Evolutionary conservation across 805 yeast species (phyloP), one percentile per base, ranked within the genome.

Genomic region (Zygoascus ofunaensis): DNA sequence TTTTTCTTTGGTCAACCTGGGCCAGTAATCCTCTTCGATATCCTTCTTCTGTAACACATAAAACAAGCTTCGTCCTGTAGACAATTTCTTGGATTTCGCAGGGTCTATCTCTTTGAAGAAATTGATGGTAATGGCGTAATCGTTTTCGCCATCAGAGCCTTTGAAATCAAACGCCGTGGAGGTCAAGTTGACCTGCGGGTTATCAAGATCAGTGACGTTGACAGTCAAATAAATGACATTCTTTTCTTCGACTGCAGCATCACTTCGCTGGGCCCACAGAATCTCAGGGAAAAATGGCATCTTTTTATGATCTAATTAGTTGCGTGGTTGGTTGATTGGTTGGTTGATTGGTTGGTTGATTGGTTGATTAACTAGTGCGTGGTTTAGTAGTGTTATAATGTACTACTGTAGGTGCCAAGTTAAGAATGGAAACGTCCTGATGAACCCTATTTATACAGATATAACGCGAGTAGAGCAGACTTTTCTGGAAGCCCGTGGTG

Each of bases 211-310:
- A 20, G 79, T 72, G 23, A 85, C 77, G 48, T 75, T 72, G 43
- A 90, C 74, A 0, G 95, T 87, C 46, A 90, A 64, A 62, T 73
- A 82, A 18, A 92, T 55, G 32, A 87, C 59, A 64, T 90, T 90
- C 65, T 85, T 89, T 24, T 75, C 70, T 8, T 76, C 74, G 33
- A 80, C 94, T 3, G 72, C 64, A n/a, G 72, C 81, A 59, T 72
- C 79, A 44, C 96, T 87, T 66, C 98, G 85, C 71, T 90, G 98
- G 10, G 98, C 97, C 98, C 98, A 90, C 61, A 79, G 71, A 35
- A 55, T 26, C 36, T 42, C 45, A 5, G 45, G 45, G 26, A 36
- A 34, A 22, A 37, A 12, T 5, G 45, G 15, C 28, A 21, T 42
- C 7, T 19, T 39, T 26, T 23, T 37, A 4, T 4, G 4, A 15